phyloP scores from a whole-genome alignment of 1,139 yeast species.

The Blastobotrys persicus region DNA sequence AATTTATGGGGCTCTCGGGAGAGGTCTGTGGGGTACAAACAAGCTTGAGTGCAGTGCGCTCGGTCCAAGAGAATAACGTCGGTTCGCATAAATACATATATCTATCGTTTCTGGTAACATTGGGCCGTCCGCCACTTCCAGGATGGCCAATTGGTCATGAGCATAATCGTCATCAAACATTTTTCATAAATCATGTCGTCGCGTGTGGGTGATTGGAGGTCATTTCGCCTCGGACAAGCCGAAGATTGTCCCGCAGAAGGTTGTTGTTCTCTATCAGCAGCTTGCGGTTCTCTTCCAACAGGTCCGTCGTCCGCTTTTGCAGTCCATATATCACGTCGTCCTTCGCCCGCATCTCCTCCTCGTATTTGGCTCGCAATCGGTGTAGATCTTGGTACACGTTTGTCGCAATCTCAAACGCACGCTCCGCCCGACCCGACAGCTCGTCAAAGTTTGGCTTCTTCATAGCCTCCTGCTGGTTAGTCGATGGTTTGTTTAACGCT shows the following conservation, averaged over 20 bases:
- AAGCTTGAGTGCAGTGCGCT: too few species aligned
- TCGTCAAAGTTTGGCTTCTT: not conserved
- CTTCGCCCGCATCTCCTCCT: constrained; percentile 5
- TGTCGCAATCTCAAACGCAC: constrained; percentile 7
- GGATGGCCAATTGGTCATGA: too few species aligned
- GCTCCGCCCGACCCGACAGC: constrained; percentile 8
- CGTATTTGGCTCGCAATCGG: constrained; percentile 1
- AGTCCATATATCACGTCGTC: constrained; percentile 6
- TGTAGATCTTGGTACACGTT: constrained; percentile 4
- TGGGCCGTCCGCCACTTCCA: too few species aligned
- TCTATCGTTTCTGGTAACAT: too few species aligned
- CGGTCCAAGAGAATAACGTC: too few species aligned
- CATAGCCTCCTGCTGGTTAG: not conserved
- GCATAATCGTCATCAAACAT: not conserved
- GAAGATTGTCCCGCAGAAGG: constrained; percentile 3
- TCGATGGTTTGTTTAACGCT: not conserved
- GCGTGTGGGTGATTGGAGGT: not conserved
- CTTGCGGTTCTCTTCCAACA: constrained; percentile 4
- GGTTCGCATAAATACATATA: too few species aligned
- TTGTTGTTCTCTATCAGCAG: constrained; percentile 8
- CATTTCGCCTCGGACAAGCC: constrained; percentile 1
- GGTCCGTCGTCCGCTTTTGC: constrained; percentile 3
- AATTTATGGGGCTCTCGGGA: too few species aligned
- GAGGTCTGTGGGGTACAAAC: too few species aligned
- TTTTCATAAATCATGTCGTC: not conserved